Conservation (phyloP, 192 early-diverging fungal species). For the Gaertneriomyces semiglobifer region DNA sequence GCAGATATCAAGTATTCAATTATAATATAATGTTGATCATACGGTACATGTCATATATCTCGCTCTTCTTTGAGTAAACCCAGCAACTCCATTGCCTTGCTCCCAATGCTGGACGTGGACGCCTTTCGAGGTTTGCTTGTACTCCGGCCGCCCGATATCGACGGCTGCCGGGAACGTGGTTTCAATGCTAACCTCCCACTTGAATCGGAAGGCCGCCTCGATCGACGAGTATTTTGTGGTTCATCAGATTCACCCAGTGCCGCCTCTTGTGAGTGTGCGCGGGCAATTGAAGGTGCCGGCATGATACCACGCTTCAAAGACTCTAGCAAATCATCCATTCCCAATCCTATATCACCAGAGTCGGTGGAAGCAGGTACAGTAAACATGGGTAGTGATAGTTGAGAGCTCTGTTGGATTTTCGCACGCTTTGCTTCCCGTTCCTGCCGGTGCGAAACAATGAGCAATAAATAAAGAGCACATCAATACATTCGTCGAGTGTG, state of each 20-base stretch:
- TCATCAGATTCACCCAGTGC: too few species aligned
- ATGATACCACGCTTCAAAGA: constrained; percentile 37
- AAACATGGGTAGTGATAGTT: constrained; percentile 2
- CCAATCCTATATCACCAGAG: constrained; percentile 8
- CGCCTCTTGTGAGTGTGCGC: too few species aligned
- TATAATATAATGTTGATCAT: constrained; percentile 1
- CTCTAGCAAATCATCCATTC: constrained; percentile 42
- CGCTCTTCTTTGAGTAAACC: constrained; percentile 11
- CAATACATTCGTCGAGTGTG: neutral
- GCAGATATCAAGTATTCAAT: too few species aligned
- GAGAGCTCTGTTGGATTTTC: constrained; percentile 10
- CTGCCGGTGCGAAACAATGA: constrained; percentile 2
- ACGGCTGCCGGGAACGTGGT: neutral
- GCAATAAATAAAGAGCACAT: neutral
- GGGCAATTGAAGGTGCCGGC: neutral
- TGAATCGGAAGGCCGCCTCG: too few species aligned
- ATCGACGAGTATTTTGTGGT: neutral
- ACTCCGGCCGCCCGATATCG: neutral
- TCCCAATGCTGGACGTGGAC: constrained; percentile 26
- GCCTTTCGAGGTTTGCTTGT: constrained; percentile 3
- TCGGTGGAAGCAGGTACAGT: constrained; percentile 2
- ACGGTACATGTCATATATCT: constrained; percentile 1
- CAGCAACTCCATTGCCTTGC: constrained; percentile 27
- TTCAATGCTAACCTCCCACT: neutral
- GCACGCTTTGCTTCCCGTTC: constrained; percentile 34